Percentiles rank a stretch among this genome's conserved stretches.
phyloP scores from a whole-genome alignment of 1,284 basidiomycete species.

The Ceratobasidium sp. region DNA sequence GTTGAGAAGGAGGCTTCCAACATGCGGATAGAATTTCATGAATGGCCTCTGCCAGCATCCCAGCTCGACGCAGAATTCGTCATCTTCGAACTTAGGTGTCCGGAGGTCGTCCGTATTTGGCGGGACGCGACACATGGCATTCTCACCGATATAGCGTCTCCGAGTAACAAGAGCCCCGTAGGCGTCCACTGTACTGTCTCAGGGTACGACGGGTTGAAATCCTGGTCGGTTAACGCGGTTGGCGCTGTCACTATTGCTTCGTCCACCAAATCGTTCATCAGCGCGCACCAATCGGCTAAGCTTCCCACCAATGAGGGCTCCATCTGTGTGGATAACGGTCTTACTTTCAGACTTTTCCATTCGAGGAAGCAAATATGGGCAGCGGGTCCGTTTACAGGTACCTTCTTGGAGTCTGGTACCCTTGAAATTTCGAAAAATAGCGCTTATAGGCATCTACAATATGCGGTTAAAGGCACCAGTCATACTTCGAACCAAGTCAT shows the following conservation, averaged over 20 bases:
- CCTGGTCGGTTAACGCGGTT: background rate
- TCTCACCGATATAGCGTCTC: conserved; percentile 15
- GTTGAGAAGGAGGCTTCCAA: conserved; percentile 50
- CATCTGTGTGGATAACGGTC: conserved; percentile 58
- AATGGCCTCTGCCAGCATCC: conserved; percentile 65
- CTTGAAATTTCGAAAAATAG: conserved; percentile 54
- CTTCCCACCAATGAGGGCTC: conserved; percentile 54
- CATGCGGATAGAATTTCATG: conserved; percentile 60
- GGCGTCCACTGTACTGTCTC: background rate
- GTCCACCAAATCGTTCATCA: conserved; percentile 59
- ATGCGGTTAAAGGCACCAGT: conserved; percentile 57
- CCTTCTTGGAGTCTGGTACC: conserved; percentile 54
- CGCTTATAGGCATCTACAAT: conserved; percentile 59
- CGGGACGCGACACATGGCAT: conserved; percentile 61
- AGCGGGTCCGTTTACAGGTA: conserved; percentile 40
- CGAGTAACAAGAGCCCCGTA: background rate
- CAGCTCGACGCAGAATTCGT: conserved; percentile 53
- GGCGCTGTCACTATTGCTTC: conserved; percentile 59
- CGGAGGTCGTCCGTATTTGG: conserved; percentile 62
- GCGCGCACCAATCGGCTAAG: conserved; percentile 57
- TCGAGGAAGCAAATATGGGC: conserved; percentile 44
- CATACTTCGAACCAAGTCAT: conserved; percentile 63
- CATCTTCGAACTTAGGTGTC: conserved; percentile 64
- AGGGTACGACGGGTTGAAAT: background rate
- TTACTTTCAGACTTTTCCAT: conserved; percentile 53